Conservation (phyloP, 2,329 filamentous ascomycete species). For the Ophiobolus disseminans region DNA sequence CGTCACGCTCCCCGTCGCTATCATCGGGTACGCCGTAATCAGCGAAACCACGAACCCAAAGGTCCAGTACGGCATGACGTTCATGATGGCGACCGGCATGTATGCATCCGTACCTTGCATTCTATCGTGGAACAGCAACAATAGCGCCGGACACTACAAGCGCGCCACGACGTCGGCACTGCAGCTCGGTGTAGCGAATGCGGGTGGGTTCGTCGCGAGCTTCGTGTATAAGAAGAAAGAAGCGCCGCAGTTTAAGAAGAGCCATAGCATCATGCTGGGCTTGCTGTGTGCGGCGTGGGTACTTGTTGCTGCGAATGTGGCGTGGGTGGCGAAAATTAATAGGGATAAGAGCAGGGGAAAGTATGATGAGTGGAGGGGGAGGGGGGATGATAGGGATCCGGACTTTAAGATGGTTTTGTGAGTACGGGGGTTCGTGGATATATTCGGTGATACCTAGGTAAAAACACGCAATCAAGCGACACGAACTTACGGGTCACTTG, state of each 20-base stretch:
- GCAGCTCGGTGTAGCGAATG: constrained; percentile 71
- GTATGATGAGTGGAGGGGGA: constrained; percentile 64
- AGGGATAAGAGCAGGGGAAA: constrained; percentile 66
- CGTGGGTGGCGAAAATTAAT: constrained; percentile 70
- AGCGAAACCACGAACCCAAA: constrained; percentile 61
- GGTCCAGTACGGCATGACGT: constrained; percentile 70
- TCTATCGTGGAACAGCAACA: constrained; percentile 72
- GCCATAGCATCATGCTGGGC: constrained; percentile 67
- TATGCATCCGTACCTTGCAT: constrained; percentile 69
- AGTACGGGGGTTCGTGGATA: neutral
- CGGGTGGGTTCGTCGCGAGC: constrained; percentile 70
- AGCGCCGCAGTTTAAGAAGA: constrained; percentile 64
- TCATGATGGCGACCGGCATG: constrained; percentile 70
- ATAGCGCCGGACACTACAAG: constrained; percentile 73
- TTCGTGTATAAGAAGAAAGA: constrained; percentile 68
- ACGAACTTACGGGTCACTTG: too few relatives aligned
- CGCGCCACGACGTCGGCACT: constrained; percentile 70
- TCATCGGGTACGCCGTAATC: constrained; percentile 70
- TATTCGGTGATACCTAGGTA: too few relatives aligned
- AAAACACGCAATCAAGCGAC: too few relatives aligned
- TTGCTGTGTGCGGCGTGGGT: constrained; percentile 69
- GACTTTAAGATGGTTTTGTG: constrained; percentile 67
- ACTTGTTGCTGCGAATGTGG: constrained; percentile 66
- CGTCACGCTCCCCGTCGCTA: constrained; percentile 67
- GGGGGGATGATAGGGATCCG: constrained; percentile 69